These are phyloP conservation scores for Herpotrichia juniperi DNA, from an alignment of 2,329 filamentous ascomycete genomes.

Conservation along the genomic window DNA sequence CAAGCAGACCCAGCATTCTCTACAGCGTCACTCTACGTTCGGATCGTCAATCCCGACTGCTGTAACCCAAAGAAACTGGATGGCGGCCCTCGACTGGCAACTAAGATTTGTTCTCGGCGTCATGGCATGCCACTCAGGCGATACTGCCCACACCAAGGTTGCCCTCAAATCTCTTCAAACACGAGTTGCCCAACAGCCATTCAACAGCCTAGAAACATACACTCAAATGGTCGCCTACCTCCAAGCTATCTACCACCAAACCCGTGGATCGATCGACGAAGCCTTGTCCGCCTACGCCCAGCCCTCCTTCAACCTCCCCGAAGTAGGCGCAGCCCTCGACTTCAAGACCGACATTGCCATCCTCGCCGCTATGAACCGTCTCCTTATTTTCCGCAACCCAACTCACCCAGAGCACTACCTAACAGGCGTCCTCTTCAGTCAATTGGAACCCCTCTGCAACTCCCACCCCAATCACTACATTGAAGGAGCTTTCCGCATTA, in stretches of 20 bases:
- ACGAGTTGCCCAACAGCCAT: slow-evolving; percentile 48
- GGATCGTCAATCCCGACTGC: slow-evolving; percentile 29
- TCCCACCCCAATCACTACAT: slow-evolving; percentile 77
- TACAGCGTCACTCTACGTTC: slow-evolving; percentile 24
- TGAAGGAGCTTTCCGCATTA: slow-evolving; percentile 76
- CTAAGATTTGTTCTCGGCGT: slow-evolving; percentile 75
- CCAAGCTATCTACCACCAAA: slow-evolving; percentile 76
- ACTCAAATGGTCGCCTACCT: slow-evolving; percentile 71
- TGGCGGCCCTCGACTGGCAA: slow-evolving; percentile 69
- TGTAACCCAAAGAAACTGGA: slow-evolving; percentile 63
- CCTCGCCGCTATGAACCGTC: slow-evolving; percentile 55
- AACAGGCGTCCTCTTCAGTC: slow-evolving; percentile 67
- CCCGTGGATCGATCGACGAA: slow-evolving; percentile 71
- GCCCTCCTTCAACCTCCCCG: slow-evolving; percentile 61
- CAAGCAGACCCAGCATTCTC: slow-evolving; percentile 50
- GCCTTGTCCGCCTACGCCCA: slow-evolving; percentile 73
- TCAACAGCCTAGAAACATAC: slow-evolving; percentile 50
- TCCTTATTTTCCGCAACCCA: slow-evolving; percentile 53
- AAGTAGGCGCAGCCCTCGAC: slow-evolving; percentile 24
- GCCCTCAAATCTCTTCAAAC: slow-evolving; percentile 27
- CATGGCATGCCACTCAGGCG: slow-evolving; percentile 70
- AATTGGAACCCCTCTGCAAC: slow-evolving; percentile 70
- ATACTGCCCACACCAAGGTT: slow-evolving; percentile 62
- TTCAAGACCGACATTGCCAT: slow-evolving; percentile 50
- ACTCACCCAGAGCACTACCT: slow-evolving; percentile 54